Percentiles rank a stretch among this genome's conserved stretches.
These are phyloP conservation scores for Fragaria vesca DNA, from an alignment of 306 rosid genomes.

Conservation along the genomic window DNA sequence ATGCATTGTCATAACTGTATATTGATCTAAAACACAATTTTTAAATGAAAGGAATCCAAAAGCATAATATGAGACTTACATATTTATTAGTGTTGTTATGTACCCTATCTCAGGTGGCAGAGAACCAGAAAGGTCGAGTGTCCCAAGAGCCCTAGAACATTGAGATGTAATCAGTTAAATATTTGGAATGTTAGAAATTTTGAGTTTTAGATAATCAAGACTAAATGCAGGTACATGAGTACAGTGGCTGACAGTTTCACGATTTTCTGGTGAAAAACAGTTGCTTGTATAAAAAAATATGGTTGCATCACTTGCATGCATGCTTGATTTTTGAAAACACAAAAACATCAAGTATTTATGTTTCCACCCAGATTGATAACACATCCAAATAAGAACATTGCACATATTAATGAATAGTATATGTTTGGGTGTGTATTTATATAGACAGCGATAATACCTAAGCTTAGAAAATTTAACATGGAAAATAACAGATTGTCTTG, in stretches of 20 bases:
- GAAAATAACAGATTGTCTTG: not conserved
- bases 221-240: not conserved
- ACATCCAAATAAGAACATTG: not conserved
- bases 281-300: not conserved
- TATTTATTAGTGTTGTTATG: conserved; percentile 38
- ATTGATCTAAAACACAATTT: not conserved
- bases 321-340: not conserved
- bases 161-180: not conserved
- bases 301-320: not conserved
- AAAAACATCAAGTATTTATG: not conserved
- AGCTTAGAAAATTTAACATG: not conserved
- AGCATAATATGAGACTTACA: conserved; percentile 46
- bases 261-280: not conserved
- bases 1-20: not conserved
- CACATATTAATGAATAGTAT: not conserved
- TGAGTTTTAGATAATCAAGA: not conserved
- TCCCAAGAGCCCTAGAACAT: conserved; percentile 41
- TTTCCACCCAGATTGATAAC: not conserved
- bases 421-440: not conserved
- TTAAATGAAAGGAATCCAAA: not conserved
- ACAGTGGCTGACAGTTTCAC: not conserved
- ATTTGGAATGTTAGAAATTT: not conserved
- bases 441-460: not conserved
- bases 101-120: conserved; percentile 75
- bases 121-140: conserved; percentile 73